Base-by-base conservation (phyloP, 352 stramenopile species). In the Aphanomyces cochlioides region DNA sequence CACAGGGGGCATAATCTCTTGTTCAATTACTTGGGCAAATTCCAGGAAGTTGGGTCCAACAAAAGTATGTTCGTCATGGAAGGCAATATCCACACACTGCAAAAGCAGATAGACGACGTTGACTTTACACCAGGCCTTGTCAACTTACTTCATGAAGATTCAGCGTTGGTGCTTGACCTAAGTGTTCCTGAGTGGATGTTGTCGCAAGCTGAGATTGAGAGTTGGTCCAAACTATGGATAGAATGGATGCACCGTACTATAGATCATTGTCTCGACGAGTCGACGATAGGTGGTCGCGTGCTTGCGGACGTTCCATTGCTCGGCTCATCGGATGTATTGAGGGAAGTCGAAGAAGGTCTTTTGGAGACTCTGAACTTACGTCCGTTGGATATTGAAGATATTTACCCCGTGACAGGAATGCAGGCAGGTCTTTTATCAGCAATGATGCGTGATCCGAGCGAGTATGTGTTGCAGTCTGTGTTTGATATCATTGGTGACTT, bases 381-480 rank as follows among this genome's bases (percentile, higher is more conserved):
- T n/a, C 43, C 43, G 43, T n/a, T 50, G 43, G 43, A 50, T n/a
- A n/a, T 50, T 12, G 43, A 50, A n/a, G 43, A 50, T n/a, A 50
- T 50, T 50, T 50, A 50, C 17, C 43, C 43, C 1, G 17, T 50
- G 10, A 50, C 43, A 50, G 10, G 10, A 50, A 12, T 50, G 10
- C 43, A 50, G 43, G 10, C 43, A 2, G 43, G 43, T n/a, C 10
- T 50, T 50, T 50, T 50, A 50, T 50, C 43, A 12, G 43, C 43
- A n/a, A 50, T 50, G 43, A 50, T 50, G 10, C 43, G 43, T 50
- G 43, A 50, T 2, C 43, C 43, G 10, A n/a, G 10, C 10, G 43
- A 50, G 43, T 50, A 50, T 50, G 43, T 50, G 10, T n/a, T 50
- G 10, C 43, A 50, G 43, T 50, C 17, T n/a, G 43, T 50, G 43